These are phyloP conservation scores for Lentinula sp. DNA, from an alignment of 768 basidiomycete genomes.

Conservation along the genomic window DNA sequence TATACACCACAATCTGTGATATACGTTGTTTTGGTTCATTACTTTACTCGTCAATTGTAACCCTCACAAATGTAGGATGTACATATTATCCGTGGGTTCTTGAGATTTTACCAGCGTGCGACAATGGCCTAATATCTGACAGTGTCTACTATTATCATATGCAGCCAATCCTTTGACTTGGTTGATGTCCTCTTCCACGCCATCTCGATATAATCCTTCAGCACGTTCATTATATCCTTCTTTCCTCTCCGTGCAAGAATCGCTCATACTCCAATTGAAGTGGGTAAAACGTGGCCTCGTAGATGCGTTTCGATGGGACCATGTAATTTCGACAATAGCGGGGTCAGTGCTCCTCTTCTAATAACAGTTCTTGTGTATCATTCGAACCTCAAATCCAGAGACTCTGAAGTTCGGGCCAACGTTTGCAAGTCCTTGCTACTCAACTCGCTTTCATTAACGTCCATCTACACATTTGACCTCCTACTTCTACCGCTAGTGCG, in stretches of 20 bases:
- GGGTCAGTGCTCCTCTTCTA: constrained; percentile 36
- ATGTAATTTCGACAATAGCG: constrained; percentile 49
- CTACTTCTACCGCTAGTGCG: constrained; percentile 63
- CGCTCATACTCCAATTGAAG: constrained; percentile 50
- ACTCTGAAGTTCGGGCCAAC: constrained; percentile 70
- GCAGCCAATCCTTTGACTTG: too few relatives aligned
- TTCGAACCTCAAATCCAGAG: constrained; percentile 34
- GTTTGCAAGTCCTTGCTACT: constrained; percentile 71
- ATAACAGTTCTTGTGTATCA: constrained; percentile 7
- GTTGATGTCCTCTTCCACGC: background rate
- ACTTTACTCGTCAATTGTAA: background rate
- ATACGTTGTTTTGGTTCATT: background rate
- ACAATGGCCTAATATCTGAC: too few relatives aligned
- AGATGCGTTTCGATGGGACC: constrained; percentile 72
- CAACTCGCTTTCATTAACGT: constrained; percentile 64
- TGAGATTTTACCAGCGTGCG: too few relatives aligned
- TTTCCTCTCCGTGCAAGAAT: constrained; percentile 61
- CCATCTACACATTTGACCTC: constrained; percentile 72
- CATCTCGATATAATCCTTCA: constrained; percentile 12
- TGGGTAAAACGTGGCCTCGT: constrained; percentile 57
- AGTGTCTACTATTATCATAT: too few relatives aligned
- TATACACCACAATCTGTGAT: background rate
- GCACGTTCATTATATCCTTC: constrained; percentile 58
- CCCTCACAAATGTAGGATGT: background rate
- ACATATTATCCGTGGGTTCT: background rate